Base-by-base conservation (phyloP, 2,329 filamentous ascomycete species). In the Stachybotrys elegans region DNA sequence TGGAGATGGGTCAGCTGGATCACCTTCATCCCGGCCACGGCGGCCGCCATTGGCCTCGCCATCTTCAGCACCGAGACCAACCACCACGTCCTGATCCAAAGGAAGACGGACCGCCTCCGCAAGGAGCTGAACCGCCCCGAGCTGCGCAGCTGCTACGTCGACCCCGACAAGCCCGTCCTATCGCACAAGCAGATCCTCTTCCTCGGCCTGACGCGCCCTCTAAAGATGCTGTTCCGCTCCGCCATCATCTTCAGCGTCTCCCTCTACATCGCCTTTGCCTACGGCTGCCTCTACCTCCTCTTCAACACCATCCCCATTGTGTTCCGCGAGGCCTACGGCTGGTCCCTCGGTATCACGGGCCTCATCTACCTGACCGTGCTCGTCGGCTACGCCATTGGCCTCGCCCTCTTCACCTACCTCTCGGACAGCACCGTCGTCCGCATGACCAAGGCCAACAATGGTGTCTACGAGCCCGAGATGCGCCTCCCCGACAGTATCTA, bases 1-100 rank as follows among this genome's bases (percentile, higher is more conserved):
- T 77, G 74, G 74, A 63, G 73, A 12, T 78, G 76, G 73, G 62
- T 69, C 5, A 69, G 68, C 48, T 78, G 73, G 73, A 66, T 79
- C 38, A 66, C 74, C 20, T 61, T 78, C 42, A 78, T 79, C 45
- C 70, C 61, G 43, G 53, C 57, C 20, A 51, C 55, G 8, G 20
- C 57, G 7, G 49, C 53, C 21, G 53, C 59, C 27, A 20, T 46
- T 2, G 48, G 42, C 43, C 58, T 63, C 48, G 44, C 53, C 19
- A 40, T 61, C 25, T 40, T 61, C 43, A 60, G 56, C 39, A 78
- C 81, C 49, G 60, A 62, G 48, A 62, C 59, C 1, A 61, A 59
- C 40, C 56, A 70, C 29, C 65, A 63, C 21, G 70, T 79, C 5
- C 67, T 80, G 27, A 74, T 80, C 21, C 56, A 66, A 20, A 65